Evolutionary conservation across 176 grass and related monocot species (phyloP), one percentile per base, ranked within the genome.

Genomic region (Otatea glauca): DNA sequence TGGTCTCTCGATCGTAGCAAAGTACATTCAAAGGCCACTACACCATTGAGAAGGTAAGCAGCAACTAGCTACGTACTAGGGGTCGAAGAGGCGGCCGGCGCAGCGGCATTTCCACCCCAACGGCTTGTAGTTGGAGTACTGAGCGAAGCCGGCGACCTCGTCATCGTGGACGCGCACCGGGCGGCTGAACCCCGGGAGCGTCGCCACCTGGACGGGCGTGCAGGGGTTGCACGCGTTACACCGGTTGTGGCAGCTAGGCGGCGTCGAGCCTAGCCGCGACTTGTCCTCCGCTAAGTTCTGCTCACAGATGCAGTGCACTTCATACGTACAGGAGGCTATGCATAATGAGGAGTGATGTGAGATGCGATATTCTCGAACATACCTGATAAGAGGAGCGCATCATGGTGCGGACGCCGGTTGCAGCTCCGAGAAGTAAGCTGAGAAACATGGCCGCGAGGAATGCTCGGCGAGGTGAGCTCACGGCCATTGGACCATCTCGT

Each of bases 51-150:
- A 49, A 62, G 20, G 1, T 44, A 15, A 38, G 21, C n/a, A 39
- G 16, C 64, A 5, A 3, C 21, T 5, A 60, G 42, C 45, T 37
- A 32, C 25, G 25, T 63, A 32, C 45, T 88, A 99, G 50, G 96
- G 93, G 64, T 96, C 86, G 89, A 88, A 99, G 23, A 99, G 88
- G 68, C 77, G 89, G 69, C 91, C 74, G 41, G 80, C 77, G 74
- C 96, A 99, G 73, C 88, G 77, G 91, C 93, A 99, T 87, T 94
- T 99, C 96, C 96, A 99, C 34, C 92, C 93, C 20, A 99, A 24
- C 66, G 96, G 96, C 77, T 96, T 99, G 93, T 99, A 99, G 85
- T 99, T 96, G 82, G 96, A 88, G 91, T 88, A 89, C 83, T 85
- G 87, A 21, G 58, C 68, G 76, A 87, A 87, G 60, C 76, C 79